Evolutionary conservation across 352 stramenopile species (phyloP), one percentile per base, ranked within the genome.

Genomic region (Phytophthora idaei): DNA sequence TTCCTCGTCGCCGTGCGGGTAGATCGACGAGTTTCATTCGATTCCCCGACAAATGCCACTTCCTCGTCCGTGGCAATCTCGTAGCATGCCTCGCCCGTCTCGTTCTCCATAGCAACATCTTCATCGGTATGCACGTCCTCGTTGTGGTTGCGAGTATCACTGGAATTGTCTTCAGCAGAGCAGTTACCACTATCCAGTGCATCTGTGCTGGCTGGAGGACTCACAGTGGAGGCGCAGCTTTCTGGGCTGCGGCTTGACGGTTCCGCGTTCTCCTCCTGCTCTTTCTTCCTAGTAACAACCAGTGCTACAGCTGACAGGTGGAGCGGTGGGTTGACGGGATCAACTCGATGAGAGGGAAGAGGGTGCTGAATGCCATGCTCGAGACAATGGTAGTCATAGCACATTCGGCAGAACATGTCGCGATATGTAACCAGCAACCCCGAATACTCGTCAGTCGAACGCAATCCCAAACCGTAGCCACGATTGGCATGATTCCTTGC

Each of bases 331-430:
- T 91, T 83, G 25, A 86, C 62, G n/a, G 86, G 86, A 55, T 94
- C 84, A 8, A 80, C 69, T 32, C 86, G 81, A 31, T 69, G 64
- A 15, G 61, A 77, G 0, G 82, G 84, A 62, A 90, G 77, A 12
- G 86, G 84, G 34, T 92, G 86, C 64, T 94, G 73, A 56, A 93
- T 95, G 0, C 92, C 92, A 70, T 98, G 94, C 41, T 95, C 73
- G 21, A 90, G 83, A 59, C 94, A 98, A 69, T 98, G 92, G 67
- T 98, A 98, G 46, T 84, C 88, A 70, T 97, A 97, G 70, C 94
- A 98, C 74, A 92, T 88, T 32, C 90, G 81, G 67, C 94, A 98
- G 57, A 98, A 97, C 25, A 98, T 71, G 45, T 97, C 83, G n/a
- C 89, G 83, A 69, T 95, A 98, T 3, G 85, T 93, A 67, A 97